Evolutionary conservation across 257 asterid species (phyloP).

Genomic region (Jaltomata sinuosa): DNA sequence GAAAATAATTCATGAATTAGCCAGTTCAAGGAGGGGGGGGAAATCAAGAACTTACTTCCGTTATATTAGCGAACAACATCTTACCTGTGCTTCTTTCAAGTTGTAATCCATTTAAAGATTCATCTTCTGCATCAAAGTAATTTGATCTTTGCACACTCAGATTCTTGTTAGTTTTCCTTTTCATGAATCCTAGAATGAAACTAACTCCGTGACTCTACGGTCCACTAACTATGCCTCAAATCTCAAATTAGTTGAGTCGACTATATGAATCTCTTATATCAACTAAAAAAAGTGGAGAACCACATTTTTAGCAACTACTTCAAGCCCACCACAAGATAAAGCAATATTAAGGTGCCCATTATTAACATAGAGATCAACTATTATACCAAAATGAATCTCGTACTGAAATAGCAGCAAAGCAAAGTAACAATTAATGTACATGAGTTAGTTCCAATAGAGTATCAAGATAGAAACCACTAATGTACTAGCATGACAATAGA

Average conservation of each 20-base stretch:
- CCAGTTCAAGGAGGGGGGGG: no score
- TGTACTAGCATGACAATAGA: no score
- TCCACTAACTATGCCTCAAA: background rate
- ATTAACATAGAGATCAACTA: background rate
- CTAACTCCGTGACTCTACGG: background rate
- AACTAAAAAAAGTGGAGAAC: background rate
- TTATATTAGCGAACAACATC: background rate
- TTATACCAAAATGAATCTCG: background rate
- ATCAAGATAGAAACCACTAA: no score
- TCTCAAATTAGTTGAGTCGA: background rate
- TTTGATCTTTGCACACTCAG: background rate
- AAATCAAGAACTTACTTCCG: no score
- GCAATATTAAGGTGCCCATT: background rate
- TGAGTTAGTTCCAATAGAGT: no score
- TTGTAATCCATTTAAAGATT: background rate
- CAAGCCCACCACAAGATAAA: background rate
- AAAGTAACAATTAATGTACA: no score
- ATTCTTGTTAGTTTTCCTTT: background rate
- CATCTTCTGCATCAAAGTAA: background rate
- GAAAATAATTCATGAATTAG: background rate
- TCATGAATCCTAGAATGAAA: background rate
- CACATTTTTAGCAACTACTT: background rate
- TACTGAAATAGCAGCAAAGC: background rate
- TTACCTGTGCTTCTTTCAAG: background rate
- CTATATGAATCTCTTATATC: background rate